These are phyloP conservation scores for Botrytis medusae DNA, from an alignment of 2,329 filamentous ascomycete genomes.

Conservation along the genomic window DNA sequence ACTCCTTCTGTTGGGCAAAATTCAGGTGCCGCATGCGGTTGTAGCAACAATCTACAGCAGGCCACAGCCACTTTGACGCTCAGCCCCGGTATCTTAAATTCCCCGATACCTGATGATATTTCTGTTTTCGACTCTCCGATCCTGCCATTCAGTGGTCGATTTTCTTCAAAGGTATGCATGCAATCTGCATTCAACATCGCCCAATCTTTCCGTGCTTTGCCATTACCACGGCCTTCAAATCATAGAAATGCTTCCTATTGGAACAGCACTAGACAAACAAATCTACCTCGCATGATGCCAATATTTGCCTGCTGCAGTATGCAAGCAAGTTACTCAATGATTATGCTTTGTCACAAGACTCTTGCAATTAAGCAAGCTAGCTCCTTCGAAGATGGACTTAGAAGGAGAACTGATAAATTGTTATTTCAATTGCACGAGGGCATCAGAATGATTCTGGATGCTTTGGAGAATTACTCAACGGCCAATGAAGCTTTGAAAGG, in stretches of 20 bases:
- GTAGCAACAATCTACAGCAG: slow-evolving; percentile 11
- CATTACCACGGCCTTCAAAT: slow-evolving; percentile 42
- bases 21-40: slow-evolving; percentile 15
- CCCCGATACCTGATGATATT: slow-evolving; percentile 3
- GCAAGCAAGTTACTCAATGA: slow-evolving; percentile 40
- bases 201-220: slow-evolving; percentile 47
- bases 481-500: slow-evolving; percentile 36
- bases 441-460: slow-evolving; percentile 28
- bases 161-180: slow-evolving; percentile 51
- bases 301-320: slow-evolving; percentile 42
- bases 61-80: not conserved
- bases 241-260: not conserved
- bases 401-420: slow-evolving; percentile 24
- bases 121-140: slow-evolving; percentile 25
- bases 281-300: slow-evolving; percentile 38
- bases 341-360: slow-evolving; percentile 38
- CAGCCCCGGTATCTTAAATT: slow-evolving; percentile 10
- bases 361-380: slow-evolving; percentile 25
- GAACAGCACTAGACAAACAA: not conserved
- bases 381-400: not conserved
- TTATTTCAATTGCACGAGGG: slow-evolving; percentile 31
- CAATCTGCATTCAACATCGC: slow-evolving; percentile 51
- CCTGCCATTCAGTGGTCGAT: slow-evolving; percentile 48
- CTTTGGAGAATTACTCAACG: slow-evolving; percentile 33
- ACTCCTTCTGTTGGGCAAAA: not conserved